Conservation (phyloP, 768 basidiomycete species). For the Russula olivacea region DNA sequence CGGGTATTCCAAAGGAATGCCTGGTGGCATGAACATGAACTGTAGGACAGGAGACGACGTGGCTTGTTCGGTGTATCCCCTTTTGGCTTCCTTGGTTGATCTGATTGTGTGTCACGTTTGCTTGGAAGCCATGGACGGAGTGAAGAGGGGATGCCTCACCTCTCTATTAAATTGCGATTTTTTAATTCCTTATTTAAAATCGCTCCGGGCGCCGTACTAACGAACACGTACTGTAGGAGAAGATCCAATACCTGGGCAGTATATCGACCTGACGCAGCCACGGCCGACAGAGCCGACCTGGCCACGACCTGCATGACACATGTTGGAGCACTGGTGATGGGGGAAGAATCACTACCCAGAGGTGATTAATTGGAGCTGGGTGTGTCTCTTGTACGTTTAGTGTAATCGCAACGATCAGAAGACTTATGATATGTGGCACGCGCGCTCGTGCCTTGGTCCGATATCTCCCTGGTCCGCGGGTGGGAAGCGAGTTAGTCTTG, state of each 20-base stretch:
- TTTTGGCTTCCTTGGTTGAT: constrained; percentile 7
- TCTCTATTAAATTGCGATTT: background rate
- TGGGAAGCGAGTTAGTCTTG: background rate
- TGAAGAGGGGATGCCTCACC: background rate
- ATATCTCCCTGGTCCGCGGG: background rate
- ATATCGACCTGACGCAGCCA: constrained; percentile 65
- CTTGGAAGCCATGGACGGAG: background rate
- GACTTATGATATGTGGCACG: constrained; percentile 1
- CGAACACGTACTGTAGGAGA: constrained; percentile 42
- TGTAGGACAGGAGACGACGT: constrained; percentile 9
- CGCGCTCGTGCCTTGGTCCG: constrained; percentile 9
- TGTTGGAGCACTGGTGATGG: background rate
- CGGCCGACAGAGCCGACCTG: constrained; percentile 55
- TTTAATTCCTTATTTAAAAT: constrained; percentile 10
- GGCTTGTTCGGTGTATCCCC: constrained; percentile 4
- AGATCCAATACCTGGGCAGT: constrained; percentile 65
- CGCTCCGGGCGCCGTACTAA: constrained; percentile 21
- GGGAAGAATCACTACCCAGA: background rate
- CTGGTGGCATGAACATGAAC: constrained; percentile 5
- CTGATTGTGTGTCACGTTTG: background rate
- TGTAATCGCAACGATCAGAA: constrained; percentile 11
- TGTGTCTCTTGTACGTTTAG: constrained; percentile 11
- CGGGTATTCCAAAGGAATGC: background rate
- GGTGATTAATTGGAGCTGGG: background rate
- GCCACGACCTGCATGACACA: constrained; percentile 56